Evolutionary conservation across 2,329 filamentous ascomycete species (phyloP).

Genomic region (Phyllosticta citrichinensis): DNA sequence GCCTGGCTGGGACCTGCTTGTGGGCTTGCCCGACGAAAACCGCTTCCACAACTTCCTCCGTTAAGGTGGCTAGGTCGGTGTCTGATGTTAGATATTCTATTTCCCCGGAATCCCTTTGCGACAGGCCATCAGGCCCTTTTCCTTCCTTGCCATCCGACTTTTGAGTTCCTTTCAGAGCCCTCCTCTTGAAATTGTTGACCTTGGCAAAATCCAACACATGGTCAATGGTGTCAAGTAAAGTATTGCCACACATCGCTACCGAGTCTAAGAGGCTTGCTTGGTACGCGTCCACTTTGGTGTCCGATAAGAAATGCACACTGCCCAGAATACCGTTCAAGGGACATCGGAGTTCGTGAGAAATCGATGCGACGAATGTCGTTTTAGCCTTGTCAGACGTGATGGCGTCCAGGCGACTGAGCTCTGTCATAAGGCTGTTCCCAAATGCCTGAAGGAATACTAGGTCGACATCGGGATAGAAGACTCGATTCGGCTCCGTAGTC

Average conservation of each 20-base stretch:
- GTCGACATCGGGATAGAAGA: slow-evolving; percentile 28
- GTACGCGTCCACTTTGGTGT: slow-evolving; percentile 22
- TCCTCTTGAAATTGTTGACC: slow-evolving; percentile 27
- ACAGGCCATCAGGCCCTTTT: slow-evolving; percentile 17
- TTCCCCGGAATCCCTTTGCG: background rate
- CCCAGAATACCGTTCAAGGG: slow-evolving; percentile 52
- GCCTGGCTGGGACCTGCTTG: background rate
- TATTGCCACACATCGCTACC: slow-evolving; percentile 30
- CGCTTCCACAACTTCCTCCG: slow-evolving; percentile 28
- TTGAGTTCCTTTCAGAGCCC: slow-evolving; percentile 18
- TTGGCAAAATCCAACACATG: slow-evolving; percentile 33
- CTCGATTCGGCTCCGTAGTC: slow-evolving; percentile 27
- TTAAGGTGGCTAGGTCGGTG: slow-evolving; percentile 24
- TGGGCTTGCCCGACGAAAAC: slow-evolving; percentile 14
- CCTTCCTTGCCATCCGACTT: slow-evolving; percentile 25
- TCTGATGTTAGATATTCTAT: slow-evolving; percentile 14
- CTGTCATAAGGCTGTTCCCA: slow-evolving; percentile 28
- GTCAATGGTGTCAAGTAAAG: slow-evolving; percentile 32
- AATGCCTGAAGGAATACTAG: slow-evolving; percentile 29
- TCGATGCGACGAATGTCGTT: slow-evolving; percentile 48
- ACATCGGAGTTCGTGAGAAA: slow-evolving; percentile 52
- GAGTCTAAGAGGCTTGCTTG: slow-evolving; percentile 23
- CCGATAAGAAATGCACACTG: slow-evolving; percentile 37
- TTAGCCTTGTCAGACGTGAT: slow-evolving; percentile 37
- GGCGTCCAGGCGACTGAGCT: slow-evolving; percentile 29